Percentiles rank a stretch among this genome's conserved stretches.
Evolutionary conservation across 2,329 filamentous ascomycete genomes (phyloP).

Genomic region (Cladophialophora immunda): DNA sequence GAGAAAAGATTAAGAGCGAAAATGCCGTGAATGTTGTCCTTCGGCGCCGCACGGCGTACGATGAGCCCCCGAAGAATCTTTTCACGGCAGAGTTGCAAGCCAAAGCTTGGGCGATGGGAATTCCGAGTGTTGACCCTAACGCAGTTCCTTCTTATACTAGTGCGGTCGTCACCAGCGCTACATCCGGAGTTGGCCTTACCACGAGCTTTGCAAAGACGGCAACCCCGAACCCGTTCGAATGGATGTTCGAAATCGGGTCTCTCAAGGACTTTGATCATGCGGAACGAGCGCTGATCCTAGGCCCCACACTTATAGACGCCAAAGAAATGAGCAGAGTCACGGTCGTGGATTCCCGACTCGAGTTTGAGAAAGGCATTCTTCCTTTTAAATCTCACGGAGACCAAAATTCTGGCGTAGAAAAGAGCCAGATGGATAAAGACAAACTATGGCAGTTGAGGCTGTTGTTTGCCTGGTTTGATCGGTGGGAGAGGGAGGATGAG

Average conservation of each 20-base stretch:
- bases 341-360: conserved; percentile 75
- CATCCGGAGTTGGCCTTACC: neutral
- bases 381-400: neutral
- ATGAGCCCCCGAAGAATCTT: conserved; percentile 59
- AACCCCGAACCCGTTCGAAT: conserved; percentile 67
- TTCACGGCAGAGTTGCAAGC: conserved; percentile 80
- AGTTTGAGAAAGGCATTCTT: conserved; percentile 63
- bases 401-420: neutral
- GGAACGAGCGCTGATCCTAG: conserved; percentile 71
- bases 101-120: conserved; percentile 68
- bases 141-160: conserved; percentile 38
- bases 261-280: conserved; percentile 67
- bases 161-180: conserved; percentile 40
- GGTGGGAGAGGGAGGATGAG: conserved; percentile 47
- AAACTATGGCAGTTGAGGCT: conserved; percentile 69
- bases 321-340: conserved; percentile 64
- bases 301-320: conserved; percentile 49
- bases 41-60: conserved; percentile 72
- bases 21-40: conserved; percentile 74
- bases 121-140: conserved; percentile 45
- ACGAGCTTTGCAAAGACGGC: conserved; percentile 8
- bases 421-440: conserved; percentile 56
- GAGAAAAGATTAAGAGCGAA: conserved; percentile 38
- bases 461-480: conserved; percentile 73
- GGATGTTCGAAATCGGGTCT: conserved; percentile 73